These are phyloP conservation scores for Solanum megistacrolobum DNA, from an alignment of 257 asterid species.

Conservation along the genomic window DNA sequence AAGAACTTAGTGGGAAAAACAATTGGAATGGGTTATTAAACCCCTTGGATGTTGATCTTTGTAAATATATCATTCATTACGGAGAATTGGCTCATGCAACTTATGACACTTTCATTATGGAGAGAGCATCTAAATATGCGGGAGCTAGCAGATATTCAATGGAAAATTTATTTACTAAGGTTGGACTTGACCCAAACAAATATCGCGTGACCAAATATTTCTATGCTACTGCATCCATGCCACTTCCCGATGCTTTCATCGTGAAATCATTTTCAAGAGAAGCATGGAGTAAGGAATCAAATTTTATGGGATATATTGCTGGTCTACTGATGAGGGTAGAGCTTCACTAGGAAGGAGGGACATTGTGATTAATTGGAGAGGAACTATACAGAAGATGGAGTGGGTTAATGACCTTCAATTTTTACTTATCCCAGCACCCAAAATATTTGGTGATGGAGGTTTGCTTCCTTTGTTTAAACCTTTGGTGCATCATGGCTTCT, in stretches of 20 bases:
- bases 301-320: neutral
- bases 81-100: neutral
- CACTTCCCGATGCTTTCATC: slow-evolving; percentile 62
- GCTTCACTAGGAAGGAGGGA: neutral
- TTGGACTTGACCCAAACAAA: slow-evolving; percentile 42
- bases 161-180: slow-evolving; percentile 33
- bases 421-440: neutral
- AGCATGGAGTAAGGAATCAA: neutral
- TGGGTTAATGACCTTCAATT: slow-evolving; percentile 39
- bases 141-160: slow-evolving; percentile 48
- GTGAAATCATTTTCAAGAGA: slow-evolving; percentile 13
- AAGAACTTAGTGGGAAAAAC: neutral
- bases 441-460: neutral
- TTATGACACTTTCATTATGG: slow-evolving; percentile 28
- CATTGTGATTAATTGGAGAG: slow-evolving; percentile 68
- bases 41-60: neutral
- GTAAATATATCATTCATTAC: neutral
- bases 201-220: slow-evolving; percentile 1
- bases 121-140: slow-evolving; percentile 55
- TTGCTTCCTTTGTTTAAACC: neutral
- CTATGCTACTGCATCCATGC: neutral
- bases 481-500: neutral
- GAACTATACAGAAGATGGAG: slow-evolving; percentile 49
- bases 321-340: neutral
- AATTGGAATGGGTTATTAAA: neutral